phyloP scores from a whole-genome alignment of 805 yeast genomes.

The Starmera quercuum region DNA sequence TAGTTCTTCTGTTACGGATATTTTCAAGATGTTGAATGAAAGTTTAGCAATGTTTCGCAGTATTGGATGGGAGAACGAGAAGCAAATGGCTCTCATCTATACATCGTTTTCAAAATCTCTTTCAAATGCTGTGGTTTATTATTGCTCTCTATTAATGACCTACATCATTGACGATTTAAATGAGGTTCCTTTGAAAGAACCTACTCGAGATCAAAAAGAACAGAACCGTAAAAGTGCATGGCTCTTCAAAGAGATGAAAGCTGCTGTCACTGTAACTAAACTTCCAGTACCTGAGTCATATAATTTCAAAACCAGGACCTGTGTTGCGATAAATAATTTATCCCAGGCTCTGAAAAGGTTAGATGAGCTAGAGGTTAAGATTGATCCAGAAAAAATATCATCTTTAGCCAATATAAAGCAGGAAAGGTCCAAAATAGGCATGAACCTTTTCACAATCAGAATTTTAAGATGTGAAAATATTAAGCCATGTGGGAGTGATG shows the following conservation, averaged over 20 bases:
- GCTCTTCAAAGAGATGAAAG: slow-evolving; percentile 44
- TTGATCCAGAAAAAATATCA: slow-evolving; percentile 55
- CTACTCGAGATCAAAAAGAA: slow-evolving; percentile 12
- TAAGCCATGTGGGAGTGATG: slow-evolving; percentile 36
- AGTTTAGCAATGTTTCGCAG: slow-evolving; percentile 47
- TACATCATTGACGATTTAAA: slow-evolving; percentile 35
- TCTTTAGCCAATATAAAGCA: slow-evolving; percentile 29
- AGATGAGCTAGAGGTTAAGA: slow-evolving; percentile 42
- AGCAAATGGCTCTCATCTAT: slow-evolving; percentile 54
- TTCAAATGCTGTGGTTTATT: slow-evolving; percentile 49
- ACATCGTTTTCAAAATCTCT: slow-evolving; percentile 56
- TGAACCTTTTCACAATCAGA: slow-evolving; percentile 56
- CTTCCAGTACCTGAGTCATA: slow-evolving; percentile 41
- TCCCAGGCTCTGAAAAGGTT: slow-evolving; percentile 41
- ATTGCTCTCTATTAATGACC: slow-evolving; percentile 31
- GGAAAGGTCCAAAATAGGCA: slow-evolving; percentile 22
- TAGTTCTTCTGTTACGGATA: slow-evolving; percentile 61
- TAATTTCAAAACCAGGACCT: slow-evolving; percentile 51
- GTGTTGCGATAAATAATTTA: slow-evolving; percentile 71
- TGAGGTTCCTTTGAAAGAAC: slow-evolving; percentile 13
- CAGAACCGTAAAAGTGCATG: slow-evolving; percentile 30
- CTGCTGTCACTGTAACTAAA: slow-evolving; percentile 35
- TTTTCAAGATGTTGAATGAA: slow-evolving; percentile 55
- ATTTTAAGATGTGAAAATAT: slow-evolving; percentile 59
- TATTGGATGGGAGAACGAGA: slow-evolving; percentile 59